phyloP scores from a whole-genome alignment of 2,329 filamentous ascomycete species.

The Beauveria pseudobassiana region DNA sequence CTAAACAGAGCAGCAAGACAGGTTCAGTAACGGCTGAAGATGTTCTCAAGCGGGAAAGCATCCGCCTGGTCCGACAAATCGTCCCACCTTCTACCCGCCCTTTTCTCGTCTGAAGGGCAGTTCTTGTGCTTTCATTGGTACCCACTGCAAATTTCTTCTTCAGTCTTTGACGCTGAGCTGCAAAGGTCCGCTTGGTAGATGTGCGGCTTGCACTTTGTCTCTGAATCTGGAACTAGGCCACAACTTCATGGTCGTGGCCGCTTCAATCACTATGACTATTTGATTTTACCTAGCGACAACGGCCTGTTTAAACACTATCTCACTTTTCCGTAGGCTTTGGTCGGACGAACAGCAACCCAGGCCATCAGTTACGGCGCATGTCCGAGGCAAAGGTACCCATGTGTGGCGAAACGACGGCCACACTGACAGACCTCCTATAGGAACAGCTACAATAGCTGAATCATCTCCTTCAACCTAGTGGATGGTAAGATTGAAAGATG shows the following conservation, averaged over 20 bases:
- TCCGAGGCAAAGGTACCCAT: not conserved
- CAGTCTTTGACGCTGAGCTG: not conserved
- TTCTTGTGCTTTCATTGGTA: not conserved
- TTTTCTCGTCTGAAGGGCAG: not conserved
- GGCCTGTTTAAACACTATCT: not conserved
- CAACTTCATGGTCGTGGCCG: not conserved
- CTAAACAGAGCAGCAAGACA: not conserved
- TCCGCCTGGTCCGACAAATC: not conserved
- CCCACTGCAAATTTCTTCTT: not conserved
- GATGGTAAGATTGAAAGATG: not conserved
- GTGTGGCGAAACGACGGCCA: not conserved
- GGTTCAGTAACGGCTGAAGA: constrained; percentile 6
- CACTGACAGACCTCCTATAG: not conserved
- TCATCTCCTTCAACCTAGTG: not conserved
- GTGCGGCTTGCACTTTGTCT: not conserved
- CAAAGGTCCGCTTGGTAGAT: not conserved
- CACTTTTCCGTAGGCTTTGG: not conserved
- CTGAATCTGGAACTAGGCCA: not conserved
- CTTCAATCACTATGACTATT: not conserved
- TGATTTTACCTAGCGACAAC: not conserved
- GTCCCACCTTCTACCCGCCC: not conserved
- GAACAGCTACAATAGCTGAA: not conserved
- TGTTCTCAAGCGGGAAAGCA: constrained; percentile 1
- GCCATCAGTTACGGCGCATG: not conserved
- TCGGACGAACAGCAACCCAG: not conserved